Base-by-base conservation (phyloP, 75 land plant species). In the Cryptomeria japonica region DNA sequence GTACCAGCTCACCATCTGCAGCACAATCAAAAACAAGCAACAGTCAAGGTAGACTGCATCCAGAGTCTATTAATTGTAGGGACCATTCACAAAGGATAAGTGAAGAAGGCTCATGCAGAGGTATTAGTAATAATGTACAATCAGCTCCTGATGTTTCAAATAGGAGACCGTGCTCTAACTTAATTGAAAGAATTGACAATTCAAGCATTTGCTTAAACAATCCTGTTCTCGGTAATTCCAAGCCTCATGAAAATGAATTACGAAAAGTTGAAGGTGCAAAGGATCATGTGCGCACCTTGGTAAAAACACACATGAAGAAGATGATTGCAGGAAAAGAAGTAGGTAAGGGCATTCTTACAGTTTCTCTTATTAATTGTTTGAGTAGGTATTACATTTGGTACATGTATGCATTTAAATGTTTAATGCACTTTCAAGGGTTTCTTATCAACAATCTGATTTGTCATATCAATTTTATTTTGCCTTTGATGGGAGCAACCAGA, bases 201-300 rank as follows among this genome's bases (percentile, higher is more conserved):
- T n/a, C 51, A 46, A 25, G 41, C 47, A 25, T 6, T 16, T 25
- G 14, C 15, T n/a, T 82, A 25, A 82, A 25, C 31, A 28, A 41
- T 46, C 32, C 14, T 46, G n/a, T 12, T 82, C 46, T 39, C 8
- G 42, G 37, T 80, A 7, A 19, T 80, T 19, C 42, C 42, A 39
- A 82, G 11, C 49, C 34, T 22, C 31, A 12, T 82, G 84, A 44
- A 82, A 82, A 82, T 82, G 32, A 22, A 44, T 3, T 25, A 22
- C 75, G 41, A 34, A 19, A 12, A 53, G 56, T 84, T 15, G 77
- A 87, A 56, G 91, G 49, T 61, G 87, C 85, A 37, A 90, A 90
- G 72, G 85, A 90, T 2, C 82, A 88, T 28, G 89, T 90, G 41
- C 68, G 42, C 22, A 32, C 87, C 49, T 41, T 88, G 87, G 91